Percentiles rank a stretch among this genome's conserved stretches.
Evolutionary conservation across 805 yeast genomes (phyloP).

Genomic region (Wickerhamia fluorescens): DNA sequence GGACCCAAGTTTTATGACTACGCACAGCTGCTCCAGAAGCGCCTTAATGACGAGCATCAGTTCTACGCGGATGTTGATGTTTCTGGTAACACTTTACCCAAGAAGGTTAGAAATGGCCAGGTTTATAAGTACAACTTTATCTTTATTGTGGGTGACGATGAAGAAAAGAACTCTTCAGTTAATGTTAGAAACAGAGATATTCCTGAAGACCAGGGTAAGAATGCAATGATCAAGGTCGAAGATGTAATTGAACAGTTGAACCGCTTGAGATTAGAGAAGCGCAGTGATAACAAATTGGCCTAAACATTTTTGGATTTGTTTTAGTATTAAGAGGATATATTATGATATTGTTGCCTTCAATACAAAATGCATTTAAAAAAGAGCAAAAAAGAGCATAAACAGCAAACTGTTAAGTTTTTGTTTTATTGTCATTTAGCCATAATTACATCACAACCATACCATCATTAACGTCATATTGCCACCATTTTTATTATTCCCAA

Average conservation of each 20-base stretch:
- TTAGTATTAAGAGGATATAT: too few species aligned
- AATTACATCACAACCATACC: too few species aligned
- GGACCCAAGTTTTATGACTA: conserved; percentile 90
- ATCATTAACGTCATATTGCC: too few species aligned
- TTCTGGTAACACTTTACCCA: conserved; percentile 92
- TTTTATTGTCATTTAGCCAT: too few species aligned
- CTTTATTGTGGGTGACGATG: conserved; percentile 96
- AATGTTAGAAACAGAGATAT: conserved; percentile 97
- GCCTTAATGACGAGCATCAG: conserved; percentile 56
- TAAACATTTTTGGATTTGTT: too few species aligned
- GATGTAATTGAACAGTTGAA: conserved; percentile 64
- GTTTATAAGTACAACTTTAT: conserved; percentile 90
- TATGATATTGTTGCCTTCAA: too few species aligned
- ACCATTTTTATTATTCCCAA: too few species aligned
- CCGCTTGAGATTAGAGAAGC: conserved; percentile 63
- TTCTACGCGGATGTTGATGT: conserved; percentile 91
- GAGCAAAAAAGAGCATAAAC: too few species aligned
- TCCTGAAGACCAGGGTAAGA: conserved; percentile 87
- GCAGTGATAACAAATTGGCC: conserved; percentile 52
- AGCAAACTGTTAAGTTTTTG: too few species aligned
- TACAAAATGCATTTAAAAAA: too few species aligned
- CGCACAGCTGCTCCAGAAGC: conserved; percentile 73
- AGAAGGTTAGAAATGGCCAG: conserved; percentile 98
- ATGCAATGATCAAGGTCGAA: conserved; percentile 69
- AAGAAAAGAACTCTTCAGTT: conserved; percentile 69